Evolutionary conservation across 2,329 filamentous ascomycete species (phyloP), one percentile per base, ranked within the genome.

Genomic region (Hypoxylon sp.): DNA sequence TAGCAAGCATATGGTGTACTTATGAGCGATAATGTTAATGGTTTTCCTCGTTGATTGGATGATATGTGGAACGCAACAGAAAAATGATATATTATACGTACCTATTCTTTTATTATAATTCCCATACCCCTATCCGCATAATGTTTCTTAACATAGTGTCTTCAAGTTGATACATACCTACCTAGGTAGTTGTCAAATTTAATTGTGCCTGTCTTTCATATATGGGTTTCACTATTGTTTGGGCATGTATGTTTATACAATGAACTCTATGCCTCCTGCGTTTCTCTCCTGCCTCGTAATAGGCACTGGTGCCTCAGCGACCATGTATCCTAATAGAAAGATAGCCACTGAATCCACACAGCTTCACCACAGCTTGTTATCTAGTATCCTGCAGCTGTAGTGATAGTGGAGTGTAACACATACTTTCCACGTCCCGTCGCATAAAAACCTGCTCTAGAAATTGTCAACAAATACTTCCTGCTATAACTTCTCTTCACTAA

Each of bases 11-110:
- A 55, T 46, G 55, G n/a, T 65, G 51, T 58, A 54, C 48, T 44
- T 62, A 58, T 13, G 29, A 3, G 50, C 44, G 31, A 62, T 58
- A 63, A 62, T 67, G 13, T 60, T 57, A 57, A 66, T 65, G 29
- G 24, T 35, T 33, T 10, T 22, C 5, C 33, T 50, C 14, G 24
- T 24, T 2, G 14, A 14, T 22, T 22, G 22, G 8, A 3, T 13
- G 11, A 19, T 55, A n/a, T 3, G 17, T 24, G 31, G 31, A 13
- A 3, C 22, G 17, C 14, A 6, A 29, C 3, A 9, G 10, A 57
- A 22, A 37, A 3, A 29, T 22, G 19, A 22, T 22, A 55, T 19
- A 11, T 22, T 13, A 14, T 13, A 2, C 19, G 11, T 42, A n/a
- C n/a, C n/a, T n/a, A 22, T 22, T 22, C 35, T 4, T 11, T 35